Conservation (phyloP, 352 stramenopile species). For the Phytophthora citricola region DNA sequence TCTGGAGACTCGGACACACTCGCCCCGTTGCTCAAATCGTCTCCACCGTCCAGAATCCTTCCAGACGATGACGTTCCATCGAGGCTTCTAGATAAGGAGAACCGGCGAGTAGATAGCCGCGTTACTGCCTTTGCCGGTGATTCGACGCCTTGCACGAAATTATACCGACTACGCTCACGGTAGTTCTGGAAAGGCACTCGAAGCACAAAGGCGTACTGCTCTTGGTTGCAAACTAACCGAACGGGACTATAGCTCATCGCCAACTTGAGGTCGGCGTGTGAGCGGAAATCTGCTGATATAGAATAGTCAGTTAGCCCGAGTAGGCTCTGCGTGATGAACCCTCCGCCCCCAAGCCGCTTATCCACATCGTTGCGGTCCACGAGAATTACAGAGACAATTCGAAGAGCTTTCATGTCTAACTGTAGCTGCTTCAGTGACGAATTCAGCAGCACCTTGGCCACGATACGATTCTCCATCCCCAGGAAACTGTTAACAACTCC, state of each 20-base stretch:
- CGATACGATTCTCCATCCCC: slow-evolving; percentile 76
- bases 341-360: slow-evolving; percentile 36
- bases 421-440: slow-evolving; percentile 78
- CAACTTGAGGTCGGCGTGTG: slow-evolving; percentile 60
- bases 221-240: slow-evolving; percentile 82
- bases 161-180: slow-evolving; percentile 64
- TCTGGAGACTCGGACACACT: slow-evolving; percentile 45
- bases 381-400: slow-evolving; percentile 81
- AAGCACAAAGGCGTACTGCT: slow-evolving; percentile 84
- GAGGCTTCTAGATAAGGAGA: slow-evolving; percentile 33
- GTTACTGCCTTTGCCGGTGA: slow-evolving; percentile 16
- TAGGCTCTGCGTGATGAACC: slow-evolving; percentile 73
- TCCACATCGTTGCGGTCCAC: slow-evolving; percentile 51
- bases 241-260: slow-evolving; percentile 63
- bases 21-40: slow-evolving; percentile 39
- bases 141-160: slow-evolving; percentile 30
- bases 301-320: slow-evolving; percentile 72
- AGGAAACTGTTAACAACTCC: slow-evolving; percentile 63
- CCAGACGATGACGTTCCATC: slow-evolving; percentile 37
- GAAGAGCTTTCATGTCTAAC: slow-evolving; percentile 66
- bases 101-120: slow-evolving; percentile 28
- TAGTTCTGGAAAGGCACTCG: slow-evolving; percentile 81
- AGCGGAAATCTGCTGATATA: slow-evolving; percentile 69
- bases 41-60: slow-evolving; percentile 37
- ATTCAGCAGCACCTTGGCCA: slow-evolving; percentile 88